These are phyloP conservation scores for Steccherinum ochraceum DNA, from an alignment of 768 basidiomycete genomes.

Conservation along the genomic window DNA sequence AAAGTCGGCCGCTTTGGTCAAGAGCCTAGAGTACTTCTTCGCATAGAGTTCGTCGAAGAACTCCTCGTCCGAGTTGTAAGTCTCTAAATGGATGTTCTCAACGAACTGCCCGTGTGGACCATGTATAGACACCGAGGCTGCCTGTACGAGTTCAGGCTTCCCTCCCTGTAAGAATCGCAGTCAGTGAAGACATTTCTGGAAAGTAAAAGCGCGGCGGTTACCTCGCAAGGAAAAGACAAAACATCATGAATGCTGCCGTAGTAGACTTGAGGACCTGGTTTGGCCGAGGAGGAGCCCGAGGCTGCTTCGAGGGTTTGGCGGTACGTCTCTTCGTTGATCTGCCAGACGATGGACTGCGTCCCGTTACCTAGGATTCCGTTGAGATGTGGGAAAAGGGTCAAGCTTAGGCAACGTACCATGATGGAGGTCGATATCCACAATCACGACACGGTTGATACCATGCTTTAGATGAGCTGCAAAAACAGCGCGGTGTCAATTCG, in stretches of 20 bases:
- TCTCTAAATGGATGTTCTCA: constrained; percentile 78
- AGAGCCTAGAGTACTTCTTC: constrained; percentile 50
- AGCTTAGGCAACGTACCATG: constrained; percentile 50
- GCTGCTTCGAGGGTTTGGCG: constrained; percentile 56
- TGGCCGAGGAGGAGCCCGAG: constrained; percentile 26
- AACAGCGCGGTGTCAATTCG: neutral
- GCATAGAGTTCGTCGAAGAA: constrained; percentile 76
- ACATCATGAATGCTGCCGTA: constrained; percentile 96
- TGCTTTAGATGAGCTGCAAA: constrained; percentile 74
- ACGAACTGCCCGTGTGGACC: constrained; percentile 84
- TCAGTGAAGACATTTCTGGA: neutral
- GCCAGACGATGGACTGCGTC: constrained; percentile 88
- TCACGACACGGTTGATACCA: constrained; percentile 68
- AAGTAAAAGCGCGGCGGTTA: constrained; percentile 20
- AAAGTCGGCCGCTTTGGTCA: constrained; percentile 67
- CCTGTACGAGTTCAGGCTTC: constrained; percentile 68
- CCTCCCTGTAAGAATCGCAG: constrained; percentile 54
- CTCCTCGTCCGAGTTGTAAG: constrained; percentile 63
- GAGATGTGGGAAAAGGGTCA: neutral
- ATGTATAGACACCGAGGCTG: constrained; percentile 77
- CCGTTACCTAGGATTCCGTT: constrained; percentile 65
- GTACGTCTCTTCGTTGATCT: constrained; percentile 85
- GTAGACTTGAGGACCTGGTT: constrained; percentile 56
- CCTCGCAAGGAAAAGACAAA: constrained; percentile 89
- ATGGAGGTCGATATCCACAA: constrained; percentile 91